phyloP scores from a whole-genome alignment of 169 alveolate genomes.

The Eimeria brunetti region DNA sequence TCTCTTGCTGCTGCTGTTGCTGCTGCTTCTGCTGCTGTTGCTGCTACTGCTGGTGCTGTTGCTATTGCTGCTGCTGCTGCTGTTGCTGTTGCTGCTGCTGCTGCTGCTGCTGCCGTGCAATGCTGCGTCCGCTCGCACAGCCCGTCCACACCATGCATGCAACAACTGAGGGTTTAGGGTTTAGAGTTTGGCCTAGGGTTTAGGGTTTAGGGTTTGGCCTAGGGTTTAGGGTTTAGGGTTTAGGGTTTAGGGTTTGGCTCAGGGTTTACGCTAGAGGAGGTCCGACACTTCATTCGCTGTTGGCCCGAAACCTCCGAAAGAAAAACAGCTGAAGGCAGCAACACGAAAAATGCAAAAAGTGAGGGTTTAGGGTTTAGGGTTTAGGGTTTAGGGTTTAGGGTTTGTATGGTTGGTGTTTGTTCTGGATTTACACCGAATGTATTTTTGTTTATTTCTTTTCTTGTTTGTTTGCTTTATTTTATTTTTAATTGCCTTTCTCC shows the following conservation, averaged over 20 bases:
- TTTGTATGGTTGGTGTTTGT: too few relatives aligned
- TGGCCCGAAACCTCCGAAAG: neutral
- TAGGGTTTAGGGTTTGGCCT: too few relatives aligned
- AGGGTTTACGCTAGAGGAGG: constrained; percentile 10
- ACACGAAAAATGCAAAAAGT: neutral
- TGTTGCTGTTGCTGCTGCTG: too few relatives aligned
- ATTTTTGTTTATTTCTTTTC: neutral
- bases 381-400: too few relatives aligned
- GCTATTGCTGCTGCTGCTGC: neutral
- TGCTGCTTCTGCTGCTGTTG: neutral
- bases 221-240: too few relatives aligned
- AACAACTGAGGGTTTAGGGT: neutral
- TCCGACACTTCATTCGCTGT: neutral
- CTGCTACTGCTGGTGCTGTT: neutral
- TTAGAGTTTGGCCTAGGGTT: too few relatives aligned
- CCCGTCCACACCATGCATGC: neutral
- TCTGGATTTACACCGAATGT: too few relatives aligned
- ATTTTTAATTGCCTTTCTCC: too few relatives aligned
- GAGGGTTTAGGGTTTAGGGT: too few relatives aligned
- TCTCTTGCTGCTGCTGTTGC: neutral
- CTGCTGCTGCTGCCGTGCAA: neutral
- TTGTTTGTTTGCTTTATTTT: too few relatives aligned
- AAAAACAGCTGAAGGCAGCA: neutral
- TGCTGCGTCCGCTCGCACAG: neutral
- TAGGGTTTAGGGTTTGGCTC: neutral